Evolutionary conservation across 2,329 filamentous ascomycete species (phyloP).

Genomic region (Cladophialophora chaetospira): DNA sequence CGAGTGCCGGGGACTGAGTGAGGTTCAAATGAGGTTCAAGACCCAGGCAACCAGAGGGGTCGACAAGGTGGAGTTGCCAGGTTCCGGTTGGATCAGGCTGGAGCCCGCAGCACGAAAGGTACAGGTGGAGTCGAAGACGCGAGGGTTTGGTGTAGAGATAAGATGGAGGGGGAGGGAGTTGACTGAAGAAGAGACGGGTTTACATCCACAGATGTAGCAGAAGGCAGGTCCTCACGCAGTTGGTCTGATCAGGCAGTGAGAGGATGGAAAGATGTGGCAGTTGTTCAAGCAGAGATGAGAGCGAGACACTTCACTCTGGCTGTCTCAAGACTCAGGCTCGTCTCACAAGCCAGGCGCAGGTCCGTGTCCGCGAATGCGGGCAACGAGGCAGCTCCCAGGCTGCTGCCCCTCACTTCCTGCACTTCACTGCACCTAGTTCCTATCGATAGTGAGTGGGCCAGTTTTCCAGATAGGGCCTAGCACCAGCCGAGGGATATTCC

Average conservation of each 20-base stretch:
- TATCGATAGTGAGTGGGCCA: neutral
- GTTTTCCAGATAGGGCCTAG: neutral
- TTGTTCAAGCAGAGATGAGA: neutral
- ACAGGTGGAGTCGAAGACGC: neutral
- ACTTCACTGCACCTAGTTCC: neutral
- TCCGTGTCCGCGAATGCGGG: neutral
- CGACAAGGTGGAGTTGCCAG: slow-evolving; percentile 1
- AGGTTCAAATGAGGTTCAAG: slow-evolving; percentile 13
- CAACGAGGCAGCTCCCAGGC: neutral
- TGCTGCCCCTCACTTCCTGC: neutral
- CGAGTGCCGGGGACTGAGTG: neutral
- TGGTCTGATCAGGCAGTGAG: no score
- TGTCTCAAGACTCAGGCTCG: neutral
- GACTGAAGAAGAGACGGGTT: neutral
- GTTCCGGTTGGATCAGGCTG: slow-evolving; percentile 1
- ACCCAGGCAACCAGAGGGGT: slow-evolving; percentile 14
- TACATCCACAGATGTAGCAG: neutral
- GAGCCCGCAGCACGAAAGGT: neutral
- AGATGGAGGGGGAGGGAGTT: slow-evolving; percentile 1
- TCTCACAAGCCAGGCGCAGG: slow-evolving; percentile 6
- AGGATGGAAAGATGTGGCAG: neutral
- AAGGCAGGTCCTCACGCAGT: neutral
- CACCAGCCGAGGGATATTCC: neutral
- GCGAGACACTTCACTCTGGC: neutral
- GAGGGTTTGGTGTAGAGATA: slow-evolving; percentile 1